Evolutionary conservation across 805 yeast species (phyloP), one percentile per base, ranked within the genome.

Genomic region (Cyberlindnera sargentensis): DNA sequence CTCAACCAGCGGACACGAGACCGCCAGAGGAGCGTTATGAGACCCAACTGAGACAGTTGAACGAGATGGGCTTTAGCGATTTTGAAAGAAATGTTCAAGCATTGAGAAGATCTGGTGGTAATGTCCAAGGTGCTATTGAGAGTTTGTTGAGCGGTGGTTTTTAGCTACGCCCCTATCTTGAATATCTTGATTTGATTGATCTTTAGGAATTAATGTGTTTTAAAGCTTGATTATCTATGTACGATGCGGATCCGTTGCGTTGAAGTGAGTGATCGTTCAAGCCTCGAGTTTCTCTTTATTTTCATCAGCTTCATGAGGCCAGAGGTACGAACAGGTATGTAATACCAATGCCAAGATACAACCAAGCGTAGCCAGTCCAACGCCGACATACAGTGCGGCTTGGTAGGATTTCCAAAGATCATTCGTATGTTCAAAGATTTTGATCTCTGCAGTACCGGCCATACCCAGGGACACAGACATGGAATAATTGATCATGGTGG

Each of bases 71-170:
- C 6, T 91, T 91, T 68, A 79, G 77, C 52, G 97, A 91, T 53
- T 91, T 91, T 60, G 98, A 91, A 53, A 75, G 86, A 53, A 93
- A 93, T 59, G 89, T 93, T 25, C 81, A 80, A 28, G 98, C 98
- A 2, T 73, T 93, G 56, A 80, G 97, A 68, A 80, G 98, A 66
- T 80, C 91, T 43, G 99, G 99, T 31, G 99, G 99, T 7, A 86
- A 90, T 49, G 97, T 91, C 26, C 96, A 91, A 67, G 97, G 97
- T 37, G 99, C 99, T 8, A 72, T 91, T 41, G 97, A 91, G 64
- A 85, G 87, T 42, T 68, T 90, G 54, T 72, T 90, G 45, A 83
- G 74, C 48, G 85, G 84, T 27, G 40, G 23, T 10, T 38, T 31
- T 28, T 28, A 28, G 30, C 30, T 28, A 28, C 20, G 20, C 20